A percentile compares a stretch with the other conserved stretches of the same genome.
Conservation (phyloP, 441 rosid species). For the Sinapis alba region DNA sequence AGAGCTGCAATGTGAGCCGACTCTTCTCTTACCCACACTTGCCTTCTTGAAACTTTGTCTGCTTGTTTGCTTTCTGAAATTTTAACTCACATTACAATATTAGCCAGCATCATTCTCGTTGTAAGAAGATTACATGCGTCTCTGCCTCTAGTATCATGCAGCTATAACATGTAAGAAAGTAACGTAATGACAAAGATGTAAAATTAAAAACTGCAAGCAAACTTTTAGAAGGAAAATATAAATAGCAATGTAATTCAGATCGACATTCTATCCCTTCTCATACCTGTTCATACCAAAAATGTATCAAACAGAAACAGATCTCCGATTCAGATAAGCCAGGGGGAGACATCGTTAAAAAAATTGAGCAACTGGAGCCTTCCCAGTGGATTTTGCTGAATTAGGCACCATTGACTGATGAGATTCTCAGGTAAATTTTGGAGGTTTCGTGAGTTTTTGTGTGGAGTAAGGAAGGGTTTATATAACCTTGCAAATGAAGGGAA, state of each 20-base stretch:
- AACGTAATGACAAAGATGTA: background rate
- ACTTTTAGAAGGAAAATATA: background rate
- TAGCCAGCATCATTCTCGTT: background rate
- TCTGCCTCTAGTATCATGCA: background rate
- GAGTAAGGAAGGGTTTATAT: background rate
- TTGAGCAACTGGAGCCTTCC: background rate
- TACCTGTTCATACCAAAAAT: background rate
- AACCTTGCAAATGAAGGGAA: background rate
- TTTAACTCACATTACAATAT: background rate
- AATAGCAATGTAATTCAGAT: background rate
- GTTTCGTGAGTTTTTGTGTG: background rate
- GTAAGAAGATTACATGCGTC: background rate
- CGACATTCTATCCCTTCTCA: background rate
- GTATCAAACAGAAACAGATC: background rate
- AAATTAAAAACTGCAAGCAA: background rate
- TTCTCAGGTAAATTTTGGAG: background rate
- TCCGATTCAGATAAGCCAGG: background rate
- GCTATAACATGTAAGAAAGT: background rate
- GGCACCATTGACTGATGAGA: background rate
- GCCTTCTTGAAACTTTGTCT: background rate
- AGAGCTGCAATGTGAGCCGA: no score
- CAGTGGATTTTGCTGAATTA: background rate
- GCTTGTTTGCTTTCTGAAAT: background rate
- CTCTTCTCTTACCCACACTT: background rate
- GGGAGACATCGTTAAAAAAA: background rate